Base-by-base conservation (phyloP, 495 filamentous ascomycete genomes). In the Hypoxylon fragiforme region DNA sequence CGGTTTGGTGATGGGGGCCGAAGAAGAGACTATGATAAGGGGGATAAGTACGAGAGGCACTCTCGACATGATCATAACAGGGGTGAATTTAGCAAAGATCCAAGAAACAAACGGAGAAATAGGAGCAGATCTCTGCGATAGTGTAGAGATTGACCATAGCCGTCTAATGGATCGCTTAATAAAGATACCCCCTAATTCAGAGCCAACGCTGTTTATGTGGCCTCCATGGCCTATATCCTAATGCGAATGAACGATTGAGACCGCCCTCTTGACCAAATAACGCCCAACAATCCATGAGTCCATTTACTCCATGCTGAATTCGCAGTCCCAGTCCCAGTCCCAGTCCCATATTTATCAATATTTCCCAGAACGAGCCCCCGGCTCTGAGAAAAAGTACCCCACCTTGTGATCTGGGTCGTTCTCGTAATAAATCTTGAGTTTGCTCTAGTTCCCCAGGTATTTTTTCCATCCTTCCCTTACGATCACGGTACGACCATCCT, bases 391-490 rank as follows among this genome's bases (percentile, higher is more conserved):
- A 6, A 9, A 13, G 3, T 14, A 31, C 1, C 2, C 7, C 14
- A 45, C 9, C 24, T 34, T 38, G 20, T 26, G 24, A 39, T 44
- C 34, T 14, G 52, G 52, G 28, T 48, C 21, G 39, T 47, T 22
- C 39, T 56, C 24, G 49, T 42, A 42, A 50, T 77, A 70, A 75
- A 43, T 69, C 67, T 52, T 39, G 15, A 44, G 50, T 30, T 53
- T 13, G 9, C 62, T 44, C 57, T 55, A 63, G 39, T 65, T 70
- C 45, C 81, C 80, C 37, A 94, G 71, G 72, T 92, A 95, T 67
- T 83, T 75, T 71, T 88, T 91, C 89, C 90, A 95, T 3, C 89
- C 90, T 49, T 88, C 85, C 62, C 87, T 78, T 3, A 83, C 63
- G 54, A 85, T 77, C 37, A 76, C 71, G 36, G 81, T 73, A 55